phyloP scores from a whole-genome alignment of 176 grass and related monocot genomes.

The Bonia amplexicaulis region DNA sequence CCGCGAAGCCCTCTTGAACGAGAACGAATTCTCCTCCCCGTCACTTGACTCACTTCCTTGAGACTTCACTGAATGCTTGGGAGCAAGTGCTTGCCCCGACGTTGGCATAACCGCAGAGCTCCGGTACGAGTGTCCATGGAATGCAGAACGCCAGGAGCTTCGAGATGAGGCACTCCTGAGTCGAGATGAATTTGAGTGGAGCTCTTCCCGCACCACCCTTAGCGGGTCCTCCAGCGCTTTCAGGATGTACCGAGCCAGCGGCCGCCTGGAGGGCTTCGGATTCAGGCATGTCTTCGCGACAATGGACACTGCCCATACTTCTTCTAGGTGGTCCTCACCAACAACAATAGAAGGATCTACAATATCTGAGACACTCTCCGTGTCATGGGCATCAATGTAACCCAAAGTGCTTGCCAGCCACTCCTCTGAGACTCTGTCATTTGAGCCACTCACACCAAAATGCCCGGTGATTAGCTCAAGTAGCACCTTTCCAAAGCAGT shows the following conservation, averaged over 20 bases:
- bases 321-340: constrained; percentile 85
- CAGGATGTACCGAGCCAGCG: constrained; percentile 62
- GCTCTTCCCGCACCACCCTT: constrained; percentile 67
- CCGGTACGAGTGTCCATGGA: constrained; percentile 43
- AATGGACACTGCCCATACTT: constrained; percentile 85
- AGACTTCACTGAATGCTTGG: constrained; percentile 35
- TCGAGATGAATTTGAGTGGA: constrained; percentile 31
- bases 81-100: constrained; percentile 2
- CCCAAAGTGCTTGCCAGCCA: constrained; percentile 52
- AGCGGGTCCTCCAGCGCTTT: constrained; percentile 79
- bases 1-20: constrained; percentile 51
- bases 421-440: constrained; percentile 44
- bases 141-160: constrained; percentile 63
- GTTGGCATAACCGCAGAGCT: constrained; percentile 32
- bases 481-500: constrained; percentile 90
- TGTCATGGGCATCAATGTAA: constrained; percentile 60
- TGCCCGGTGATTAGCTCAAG: constrained; percentile 78
- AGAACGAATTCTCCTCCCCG: constrained; percentile 39
- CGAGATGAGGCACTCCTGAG: constrained; percentile 49
- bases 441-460: constrained; percentile 52
- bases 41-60: constrained; percentile 37
- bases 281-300: constrained; percentile 83
- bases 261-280: constrained; percentile 57
- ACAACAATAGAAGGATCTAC: constrained; percentile 66
- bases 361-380: constrained; percentile 53